Conservation (phyloP, 1,284 basidiomycete genomes). For the Salmacisia buchloeana region DNA sequence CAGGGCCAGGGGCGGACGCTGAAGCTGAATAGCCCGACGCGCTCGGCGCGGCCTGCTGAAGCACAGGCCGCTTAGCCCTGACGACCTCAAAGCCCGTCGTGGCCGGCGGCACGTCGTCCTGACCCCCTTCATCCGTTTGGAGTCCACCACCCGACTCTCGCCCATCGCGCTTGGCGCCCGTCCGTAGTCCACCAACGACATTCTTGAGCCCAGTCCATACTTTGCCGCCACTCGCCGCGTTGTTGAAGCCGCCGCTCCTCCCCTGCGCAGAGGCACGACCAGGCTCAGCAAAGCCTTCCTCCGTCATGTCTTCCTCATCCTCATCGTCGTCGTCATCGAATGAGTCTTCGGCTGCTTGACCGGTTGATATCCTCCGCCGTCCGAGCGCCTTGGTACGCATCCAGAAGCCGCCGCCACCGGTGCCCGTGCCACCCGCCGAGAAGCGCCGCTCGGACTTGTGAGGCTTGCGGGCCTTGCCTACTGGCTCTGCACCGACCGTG, state of each 20-base stretch:
- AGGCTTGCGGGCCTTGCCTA: too few relatives aligned
- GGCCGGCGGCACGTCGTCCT: neutral
- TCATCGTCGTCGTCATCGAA: slow-evolving; percentile 7
- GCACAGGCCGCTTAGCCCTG: neutral
- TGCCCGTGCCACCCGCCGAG: too few relatives aligned
- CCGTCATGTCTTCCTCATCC: neutral
- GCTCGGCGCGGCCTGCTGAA: neutral
- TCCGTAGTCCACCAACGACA: neutral
- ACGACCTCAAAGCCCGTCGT: neutral
- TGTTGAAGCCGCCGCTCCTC: neutral
- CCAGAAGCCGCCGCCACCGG: neutral
- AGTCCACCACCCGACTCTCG: neutral
- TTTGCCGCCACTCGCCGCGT: neutral
- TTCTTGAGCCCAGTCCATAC: neutral
- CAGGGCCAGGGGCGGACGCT: neutral
- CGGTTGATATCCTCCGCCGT: neutral
- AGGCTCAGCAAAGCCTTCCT: too few relatives aligned
- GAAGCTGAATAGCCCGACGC: neutral
- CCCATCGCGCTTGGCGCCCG: neutral
- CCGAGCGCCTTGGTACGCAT: neutral
- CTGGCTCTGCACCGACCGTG: too few relatives aligned
- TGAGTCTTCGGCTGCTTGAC: neutral
- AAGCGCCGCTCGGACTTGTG: too few relatives aligned
- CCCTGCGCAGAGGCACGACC: too few relatives aligned
- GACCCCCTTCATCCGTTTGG: neutral